Conservation (phyloP, 495 filamentous ascomycete species). For the Penicillium odoratum region DNA sequence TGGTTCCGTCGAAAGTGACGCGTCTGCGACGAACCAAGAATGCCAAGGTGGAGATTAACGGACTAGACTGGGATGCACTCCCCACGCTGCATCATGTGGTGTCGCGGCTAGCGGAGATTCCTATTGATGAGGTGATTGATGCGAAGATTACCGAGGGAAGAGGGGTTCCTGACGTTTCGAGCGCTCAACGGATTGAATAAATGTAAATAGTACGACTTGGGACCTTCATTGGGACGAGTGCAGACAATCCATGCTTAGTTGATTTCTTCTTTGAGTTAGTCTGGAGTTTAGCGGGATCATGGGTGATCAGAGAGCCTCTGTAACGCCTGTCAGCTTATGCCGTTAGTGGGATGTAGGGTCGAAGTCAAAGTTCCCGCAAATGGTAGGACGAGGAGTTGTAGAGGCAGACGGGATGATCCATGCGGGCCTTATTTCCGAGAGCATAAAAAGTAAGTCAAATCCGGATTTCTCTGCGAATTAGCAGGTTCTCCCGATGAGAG, state of each 20-base stretch:
- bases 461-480: background rate
- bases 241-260: background rate
- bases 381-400: background rate
- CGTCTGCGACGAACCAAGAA: conserved; percentile 36
- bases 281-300: background rate
- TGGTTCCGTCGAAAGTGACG: conserved; percentile 34
- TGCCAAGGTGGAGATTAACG: conserved; percentile 44
- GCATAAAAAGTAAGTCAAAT: background rate
- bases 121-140: conserved; percentile 51
- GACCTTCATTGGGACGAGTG: conserved; percentile 3
- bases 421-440: background rate
- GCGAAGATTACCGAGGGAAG: conserved; percentile 51
- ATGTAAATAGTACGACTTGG: background rate
- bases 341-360: background rate
- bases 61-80: conserved; percentile 46
- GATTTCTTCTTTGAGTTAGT: background rate
- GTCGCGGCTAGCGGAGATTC: conserved; percentile 50
- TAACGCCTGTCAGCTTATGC: background rate
- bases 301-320: background rate
- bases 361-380: conserved; percentile 2
- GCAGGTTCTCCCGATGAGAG: background rate
- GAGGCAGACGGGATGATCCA: background rate
- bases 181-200: conserved; percentile 43
- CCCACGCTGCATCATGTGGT: conserved; percentile 59
- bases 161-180: conserved; percentile 49